Conservation (phyloP, 495 filamentous ascomycete genomes). For the Aspergillus coremiiformis region DNA sequence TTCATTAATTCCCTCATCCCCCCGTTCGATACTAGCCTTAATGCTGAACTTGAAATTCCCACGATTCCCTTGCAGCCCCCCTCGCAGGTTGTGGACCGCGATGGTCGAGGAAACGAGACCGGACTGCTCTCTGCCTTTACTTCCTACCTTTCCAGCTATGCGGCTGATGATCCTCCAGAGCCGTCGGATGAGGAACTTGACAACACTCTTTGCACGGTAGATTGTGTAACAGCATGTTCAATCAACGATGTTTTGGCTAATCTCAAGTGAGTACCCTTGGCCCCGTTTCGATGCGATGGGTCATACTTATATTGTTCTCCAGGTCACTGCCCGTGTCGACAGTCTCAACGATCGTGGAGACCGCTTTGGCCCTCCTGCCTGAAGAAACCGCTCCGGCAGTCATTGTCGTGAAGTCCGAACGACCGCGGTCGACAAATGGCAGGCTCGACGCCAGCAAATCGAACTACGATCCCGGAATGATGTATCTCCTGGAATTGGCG, state of each 20-base stretch:
- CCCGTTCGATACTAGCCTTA: constrained; percentile 67
- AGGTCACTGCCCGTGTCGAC: constrained; percentile 63
- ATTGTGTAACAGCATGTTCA: constrained; percentile 85
- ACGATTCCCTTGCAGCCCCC: constrained; percentile 85
- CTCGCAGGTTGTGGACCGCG: constrained; percentile 89
- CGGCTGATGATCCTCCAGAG: constrained; percentile 94
- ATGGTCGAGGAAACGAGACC: constrained; percentile 62
- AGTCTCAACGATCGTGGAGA: constrained; percentile 59
- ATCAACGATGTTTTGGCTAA: constrained; percentile 79
- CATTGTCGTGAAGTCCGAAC: constrained; percentile 81
- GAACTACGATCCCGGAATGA: constrained; percentile 77
- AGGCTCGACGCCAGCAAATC: constrained; percentile 47
- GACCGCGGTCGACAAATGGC: constrained; percentile 42
- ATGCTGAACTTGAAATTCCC: constrained; percentile 63
- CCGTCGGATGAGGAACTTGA: constrained; percentile 96
- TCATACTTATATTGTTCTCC: not conserved
- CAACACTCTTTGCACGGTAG: constrained; percentile 87
- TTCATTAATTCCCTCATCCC: constrained; percentile 94
- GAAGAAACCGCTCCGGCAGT: constrained; percentile 75
- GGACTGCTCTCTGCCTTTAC: constrained; percentile 90
- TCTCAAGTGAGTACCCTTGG: constrained; percentile 55
- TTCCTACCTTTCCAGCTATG: constrained; percentile 96
- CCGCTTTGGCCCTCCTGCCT: constrained; percentile 75
- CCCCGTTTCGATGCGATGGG: not conserved
- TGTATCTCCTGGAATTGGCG: constrained; percentile 83